Conservation (phyloP, 768 basidiomycete species). For the Pleurotus salmoneostramineus region DNA sequence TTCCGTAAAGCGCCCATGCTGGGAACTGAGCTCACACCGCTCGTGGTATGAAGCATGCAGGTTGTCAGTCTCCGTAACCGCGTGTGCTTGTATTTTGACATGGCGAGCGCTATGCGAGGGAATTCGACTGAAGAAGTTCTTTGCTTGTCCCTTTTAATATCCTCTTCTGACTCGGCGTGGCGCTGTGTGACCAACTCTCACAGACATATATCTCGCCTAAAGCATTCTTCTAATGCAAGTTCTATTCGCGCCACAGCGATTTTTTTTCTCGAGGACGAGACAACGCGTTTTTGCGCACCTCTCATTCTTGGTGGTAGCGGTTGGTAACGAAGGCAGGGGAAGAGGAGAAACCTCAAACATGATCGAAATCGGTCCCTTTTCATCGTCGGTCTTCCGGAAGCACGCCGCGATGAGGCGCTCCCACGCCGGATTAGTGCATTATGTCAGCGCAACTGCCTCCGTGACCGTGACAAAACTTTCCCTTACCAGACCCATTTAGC, state of each 20-base stretch:
- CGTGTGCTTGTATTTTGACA: no score
- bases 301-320: no score
- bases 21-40: neutral
- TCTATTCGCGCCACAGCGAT: constrained; percentile 1
- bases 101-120: no score
- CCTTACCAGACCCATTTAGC: neutral
- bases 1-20: neutral
- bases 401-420: neutral
- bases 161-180: neutral
- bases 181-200: neutral
- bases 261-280: no score
- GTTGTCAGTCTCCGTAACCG: neutral
- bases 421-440: neutral
- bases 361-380: no score
- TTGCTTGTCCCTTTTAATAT: neutral
- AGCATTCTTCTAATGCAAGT: neutral
- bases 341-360: no score
- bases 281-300: no score
- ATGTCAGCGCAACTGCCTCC: neutral
- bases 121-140: neutral
- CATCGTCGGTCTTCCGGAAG: no score
- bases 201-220: neutral
- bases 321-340: no score
- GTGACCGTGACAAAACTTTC: neutral
- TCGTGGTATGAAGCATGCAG: neutral